These are phyloP conservation scores for Leccinum boreale DNA, from an alignment of 768 basidiomycete genomes.

Conservation along the genomic window DNA sequence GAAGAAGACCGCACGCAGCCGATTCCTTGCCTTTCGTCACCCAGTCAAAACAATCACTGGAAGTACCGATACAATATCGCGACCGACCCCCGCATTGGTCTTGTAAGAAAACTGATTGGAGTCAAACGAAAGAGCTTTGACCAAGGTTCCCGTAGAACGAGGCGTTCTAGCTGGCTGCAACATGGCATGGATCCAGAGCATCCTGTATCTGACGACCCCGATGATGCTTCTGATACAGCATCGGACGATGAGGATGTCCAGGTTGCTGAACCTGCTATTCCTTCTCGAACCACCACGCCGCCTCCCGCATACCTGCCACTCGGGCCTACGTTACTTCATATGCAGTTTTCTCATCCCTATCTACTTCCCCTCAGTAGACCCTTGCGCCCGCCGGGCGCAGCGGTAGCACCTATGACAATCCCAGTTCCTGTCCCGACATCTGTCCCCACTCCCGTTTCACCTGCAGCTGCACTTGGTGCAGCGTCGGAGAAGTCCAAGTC, in stretches of 20 bases:
- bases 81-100: conserved; percentile 71
- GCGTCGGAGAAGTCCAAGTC: conserved; percentile 63
- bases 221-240: conserved; percentile 39
- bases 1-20: conserved; percentile 40
- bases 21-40: conserved; percentile 18
- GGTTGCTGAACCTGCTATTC: conserved; percentile 17
- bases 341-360: conserved; percentile 61
- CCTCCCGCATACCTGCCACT: conserved; percentile 67
- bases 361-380: conserved; percentile 62
- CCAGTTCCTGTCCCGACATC: conserved; percentile 40
- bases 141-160: conserved; percentile 35
- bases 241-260: conserved; percentile 42
- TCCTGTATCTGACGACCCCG: conserved; percentile 30
- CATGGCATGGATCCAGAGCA: conserved; percentile 48
- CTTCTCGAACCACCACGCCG: conserved; percentile 64
- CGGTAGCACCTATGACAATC: conserved; percentile 44
- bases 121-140: conserved; percentile 61
- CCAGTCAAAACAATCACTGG: conserved; percentile 39
- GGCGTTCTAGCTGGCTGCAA: conserved; percentile 42
- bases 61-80: conserved; percentile 49
- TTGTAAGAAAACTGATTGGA: conserved; percentile 65
- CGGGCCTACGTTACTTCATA: conserved; percentile 65
- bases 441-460: conserved; percentile 86
- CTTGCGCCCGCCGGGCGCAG: conserved; percentile 56
- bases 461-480: conserved; percentile 64